Conservation (phyloP, 2,329 filamentous ascomycete species). For the Huntiella bhutanensis region DNA sequence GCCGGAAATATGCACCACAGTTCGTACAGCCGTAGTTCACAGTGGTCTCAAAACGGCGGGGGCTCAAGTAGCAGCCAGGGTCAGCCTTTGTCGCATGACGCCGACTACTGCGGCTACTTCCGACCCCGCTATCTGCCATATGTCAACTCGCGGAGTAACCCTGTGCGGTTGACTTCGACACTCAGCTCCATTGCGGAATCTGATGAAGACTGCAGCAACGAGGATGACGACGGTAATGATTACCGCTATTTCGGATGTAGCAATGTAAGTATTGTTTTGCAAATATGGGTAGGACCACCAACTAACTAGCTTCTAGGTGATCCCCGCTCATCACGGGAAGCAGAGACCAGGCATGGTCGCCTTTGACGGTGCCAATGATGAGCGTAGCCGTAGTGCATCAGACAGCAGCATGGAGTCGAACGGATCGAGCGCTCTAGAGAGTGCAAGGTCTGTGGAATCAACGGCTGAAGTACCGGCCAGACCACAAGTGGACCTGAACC, state of each 20-base stretch:
- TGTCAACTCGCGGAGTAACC: conserved; percentile 10
- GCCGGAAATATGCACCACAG: too few relatives aligned
- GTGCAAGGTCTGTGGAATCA: too few relatives aligned
- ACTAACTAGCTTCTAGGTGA: too few relatives aligned
- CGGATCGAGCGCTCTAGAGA: too few relatives aligned
- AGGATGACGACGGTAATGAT: not conserved
- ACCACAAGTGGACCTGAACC: not conserved
- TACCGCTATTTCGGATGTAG: too few relatives aligned
- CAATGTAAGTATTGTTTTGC: not conserved
- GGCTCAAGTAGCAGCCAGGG: not conserved
- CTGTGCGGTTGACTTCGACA: conserved; percentile 6
- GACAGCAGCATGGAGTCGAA: too few relatives aligned
- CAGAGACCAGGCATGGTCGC: too few relatives aligned
- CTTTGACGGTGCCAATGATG: conserved; percentile 2
- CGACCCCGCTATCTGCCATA: conserved; percentile 8
- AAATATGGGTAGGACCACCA: too few relatives aligned
- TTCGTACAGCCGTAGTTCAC: too few relatives aligned
- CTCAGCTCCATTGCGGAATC: conserved; percentile 10
- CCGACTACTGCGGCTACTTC: conserved; percentile 1
- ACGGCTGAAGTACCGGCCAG: too few relatives aligned
- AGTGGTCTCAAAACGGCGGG: not conserved
- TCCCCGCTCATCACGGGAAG: too few relatives aligned
- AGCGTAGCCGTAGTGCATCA: not conserved
- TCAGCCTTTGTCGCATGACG: not conserved
- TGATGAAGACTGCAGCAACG: conserved; percentile 2